A percentile compares a stretch with the other conserved stretches of the same genome.
Evolutionary conservation across 306 rosid species (phyloP).

Genomic region (Spatholobus suberectus): DNA sequence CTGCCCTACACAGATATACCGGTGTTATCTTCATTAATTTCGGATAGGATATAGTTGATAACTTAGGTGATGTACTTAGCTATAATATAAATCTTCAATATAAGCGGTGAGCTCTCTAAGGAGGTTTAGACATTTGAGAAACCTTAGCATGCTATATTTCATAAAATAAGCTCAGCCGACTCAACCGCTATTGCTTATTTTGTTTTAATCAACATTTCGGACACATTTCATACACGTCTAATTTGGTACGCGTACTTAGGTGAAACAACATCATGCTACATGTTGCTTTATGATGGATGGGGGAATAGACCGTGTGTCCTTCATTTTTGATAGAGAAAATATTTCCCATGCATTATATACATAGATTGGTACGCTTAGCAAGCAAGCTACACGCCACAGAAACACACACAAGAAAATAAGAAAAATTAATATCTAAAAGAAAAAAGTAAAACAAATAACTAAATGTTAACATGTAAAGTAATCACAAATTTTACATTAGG

Average conservation of each 20-base stretch:
- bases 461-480: not conserved
- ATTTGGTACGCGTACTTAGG: not conserved
- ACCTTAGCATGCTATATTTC: not conserved
- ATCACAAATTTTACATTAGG: conserved; percentile 17
- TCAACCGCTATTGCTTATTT: not conserved
- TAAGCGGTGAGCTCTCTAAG: not conserved
- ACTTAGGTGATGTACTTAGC: not conserved
- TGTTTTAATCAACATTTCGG: not conserved
- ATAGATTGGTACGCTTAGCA: not conserved
- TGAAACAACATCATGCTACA: not conserved
- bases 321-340: not conserved
- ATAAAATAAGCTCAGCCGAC: not conserved
- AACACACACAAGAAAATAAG: not conserved
- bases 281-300: not conserved
- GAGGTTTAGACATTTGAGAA: not conserved
- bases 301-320: not conserved
- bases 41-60: not conserved
- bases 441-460: not conserved
- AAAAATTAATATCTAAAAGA: not conserved
- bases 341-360: not conserved
- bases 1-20: not conserved
- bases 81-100: not conserved
- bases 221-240: not conserved
- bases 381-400: not conserved
- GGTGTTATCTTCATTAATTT: not conserved